Base-by-base conservation (phyloP, 805 yeast species). In the Saccharomyces jurei region DNA sequence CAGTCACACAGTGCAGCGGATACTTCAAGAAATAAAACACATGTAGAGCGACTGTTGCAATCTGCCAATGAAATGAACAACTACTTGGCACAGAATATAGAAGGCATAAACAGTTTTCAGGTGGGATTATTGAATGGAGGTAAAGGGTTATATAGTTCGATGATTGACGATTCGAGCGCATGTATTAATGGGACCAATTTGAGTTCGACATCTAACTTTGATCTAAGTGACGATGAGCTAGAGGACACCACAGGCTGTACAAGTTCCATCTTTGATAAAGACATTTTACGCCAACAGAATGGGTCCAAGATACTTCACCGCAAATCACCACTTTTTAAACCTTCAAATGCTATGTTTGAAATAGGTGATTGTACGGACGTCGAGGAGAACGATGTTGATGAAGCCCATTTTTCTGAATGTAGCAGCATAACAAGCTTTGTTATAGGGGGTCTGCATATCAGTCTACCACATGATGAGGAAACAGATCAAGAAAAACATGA, bases 161-260 rank as follows among this genome's bases (percentile, higher is more conserved):
- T 31, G 46, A 46, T 41, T 4, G 41, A 36, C 21, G 28, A 36
- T 17, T 36, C 44, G 22, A 36, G 44, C 22, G 44, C 44, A 6
- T 17, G 22, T 36, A 8, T 36, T 21, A 36, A 36, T 21, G 44
- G 25, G 6, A 36, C 44, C 13, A 50, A 32, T 41, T 41, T 50
- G n/a, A 68, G 65, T 2, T 63, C 68, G 2, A 54, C 58, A 21
- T 65, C 71, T 3, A 67, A 67, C 50, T 67, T 67, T 41, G 64
- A 58, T 21, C 52, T 67, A 46, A 66, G 69, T 52, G 71, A 63
- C n/a, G 49, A 52, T 49, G 67, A 62, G 14, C 17, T 46, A 10
- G 63, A 60, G 14, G 60, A 59, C 6, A 36, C 44, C 13, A 36
- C 44, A 6, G 44, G 44, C 17, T 36, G 25, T 11, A 36, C 44